Evolutionary conservation across 2,329 filamentous ascomycete genomes (phyloP), one percentile per base, ranked within the genome.

Genomic region (Clathrospora elynae): DNA sequence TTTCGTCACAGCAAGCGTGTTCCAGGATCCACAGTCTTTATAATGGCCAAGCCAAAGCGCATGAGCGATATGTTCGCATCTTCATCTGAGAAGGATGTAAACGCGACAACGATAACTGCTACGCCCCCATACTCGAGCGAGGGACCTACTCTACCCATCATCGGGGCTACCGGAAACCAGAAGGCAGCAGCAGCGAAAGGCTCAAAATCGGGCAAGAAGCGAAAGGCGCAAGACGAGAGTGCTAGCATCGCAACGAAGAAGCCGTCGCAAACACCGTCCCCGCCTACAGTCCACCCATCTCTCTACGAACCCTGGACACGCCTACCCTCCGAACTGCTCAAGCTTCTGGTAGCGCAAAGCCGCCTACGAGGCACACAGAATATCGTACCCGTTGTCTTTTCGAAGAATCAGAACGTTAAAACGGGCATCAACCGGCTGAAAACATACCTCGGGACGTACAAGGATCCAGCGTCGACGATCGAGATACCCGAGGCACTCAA

Each of bases 11-110:
- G 20, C 30, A 20, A 13, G 23, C 7, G 16, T 6, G 18, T 12
- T 2, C 3, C 6, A 6, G 11, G 10, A 6, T 11, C 2, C 6
- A n/a, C 7, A 6, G n/a, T 13, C 6, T 6, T 23, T 9, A 31
- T 5, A 2, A 59, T 59, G 55, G 45, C 41, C 1, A 53, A 46
- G 7, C 9, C 55, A 22, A 49, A 49, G 14, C 55, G 57, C 17
- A 57, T 57, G 53, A 54, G 48, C 42, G 55, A 59, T 22, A 47
- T 61, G 7, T 55, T 61, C 31, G 35, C 42, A 13, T 55, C 57
- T 5, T 55, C 49, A 5, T 35, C 40, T 6, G 35, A 43, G 30
- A 46, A 45, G 16, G 42, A 43, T 32, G 33, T 32, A 9, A 35
- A 31, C 26, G 43, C 24, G 8, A 40, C 34, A 7, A 22, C 28